Evolutionary conservation across 176 grass and related monocot species (phyloP), one percentile per base, ranked within the genome.

Genomic region (Paspalum notatum): DNA sequence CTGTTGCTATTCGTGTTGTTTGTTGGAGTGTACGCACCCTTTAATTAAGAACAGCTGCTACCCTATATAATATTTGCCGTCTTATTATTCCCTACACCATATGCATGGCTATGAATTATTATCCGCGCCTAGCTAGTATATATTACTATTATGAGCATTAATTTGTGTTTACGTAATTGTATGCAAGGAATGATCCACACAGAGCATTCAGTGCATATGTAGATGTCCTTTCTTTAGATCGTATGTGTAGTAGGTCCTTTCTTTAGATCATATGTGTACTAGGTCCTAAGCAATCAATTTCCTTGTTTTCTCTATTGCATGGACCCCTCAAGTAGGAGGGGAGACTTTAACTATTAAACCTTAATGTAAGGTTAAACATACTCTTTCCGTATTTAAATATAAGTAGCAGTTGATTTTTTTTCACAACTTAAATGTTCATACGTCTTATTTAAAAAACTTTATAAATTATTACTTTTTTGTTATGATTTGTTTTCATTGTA

Each of bases 11-110:
- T 73, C 38, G 44, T 78, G 54, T n/a, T 75, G 27, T 62, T 66
- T 80, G 61, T 75, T 70, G 26, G 77, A 86, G 21, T 85, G 77
- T 74, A 64, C 55, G 65, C 41, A 81, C 70, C 52, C 41, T 86
- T 86, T 68, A 52, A 81, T 81, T 81, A 68, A 68, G 70, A 44
- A 66, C 78, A 51, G 42, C 52, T 75, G 62, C 70, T 68, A 81
- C 85, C 60, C 22, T 75, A 68, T 75, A 68, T 81, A 61, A 75
- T 61, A 75, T 81, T 59, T 59, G 72, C 7, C 67, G 14, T 37
- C 49, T 55, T 39, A 67, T 67, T 68, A 21, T 20, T 37, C 25
- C 51, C 15, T 42, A 18, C 20, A 37, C 39, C 18, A 15, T 18
- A 4, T 52, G n/a, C n/a, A 40, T 64, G 5, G 14, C 0, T 53